Base-by-base conservation (phyloP, 805 yeast species). In the Monosporozyma siamensis region DNA sequence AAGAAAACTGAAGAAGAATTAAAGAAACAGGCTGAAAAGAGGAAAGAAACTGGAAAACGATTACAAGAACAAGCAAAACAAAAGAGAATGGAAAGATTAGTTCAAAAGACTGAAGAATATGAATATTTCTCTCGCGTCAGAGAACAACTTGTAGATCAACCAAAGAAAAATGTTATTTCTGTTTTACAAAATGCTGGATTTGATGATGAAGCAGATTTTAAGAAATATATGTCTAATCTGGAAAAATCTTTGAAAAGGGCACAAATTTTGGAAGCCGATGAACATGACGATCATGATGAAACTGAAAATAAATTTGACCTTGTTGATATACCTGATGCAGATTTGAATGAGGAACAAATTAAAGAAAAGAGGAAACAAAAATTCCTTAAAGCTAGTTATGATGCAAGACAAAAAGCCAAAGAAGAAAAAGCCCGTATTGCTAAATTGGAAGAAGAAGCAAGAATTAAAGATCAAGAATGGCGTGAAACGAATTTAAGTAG, bases 61-160 rank as follows among this genome's bases (percentile, higher is more conserved):
- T 69, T 94, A 47, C 97, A 92, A 64, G 95, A 86, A 54, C 96
- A 88, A 62, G 97, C 97, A 0, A 88, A 82, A 52, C 82, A 80
- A 54, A 81, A 80, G 50, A 69, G 98, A 43, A 61, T 78, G 8
- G 96, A 90, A 57, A 88, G 85, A 54, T 64, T 86, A 37, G 69
- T 77, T 12, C 87, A 87, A 58, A 82, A 84, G 50, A 88, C 88
- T 51, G 78, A 82, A 50, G 96, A 90, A 54, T 75, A 69, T 48
- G 80, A 72, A 38, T 87, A 89, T 59, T 87, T 80, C 54, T 65
- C 75, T 1, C 70, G 71, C 21, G 63, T 89, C 35, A 73, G 70
- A 52, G 74, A 69, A 22, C 73, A 74, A 44, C 58, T 85, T 41
- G 63, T 62, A 24, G 66, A 59, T 11, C 63, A 78, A 55, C 67